phyloP scores from a whole-genome alignment of 1,284 basidiomycete species.

The Melampsora abietis-canadensis region DNA sequence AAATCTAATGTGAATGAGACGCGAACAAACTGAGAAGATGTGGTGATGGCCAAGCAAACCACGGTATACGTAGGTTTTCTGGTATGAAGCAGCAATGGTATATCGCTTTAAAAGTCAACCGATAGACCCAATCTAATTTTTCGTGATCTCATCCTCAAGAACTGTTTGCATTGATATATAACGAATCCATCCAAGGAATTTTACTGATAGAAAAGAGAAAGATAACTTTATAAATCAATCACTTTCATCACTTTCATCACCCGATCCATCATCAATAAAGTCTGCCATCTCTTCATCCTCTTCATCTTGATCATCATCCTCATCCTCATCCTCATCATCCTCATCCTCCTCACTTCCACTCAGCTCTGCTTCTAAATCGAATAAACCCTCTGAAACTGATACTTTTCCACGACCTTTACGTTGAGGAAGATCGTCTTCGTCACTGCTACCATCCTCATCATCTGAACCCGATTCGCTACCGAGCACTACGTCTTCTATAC shows the following conservation, averaged over 20 bases:
- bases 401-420: background rate
- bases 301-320: constrained; percentile 57
- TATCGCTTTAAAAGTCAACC: too few relatives aligned
- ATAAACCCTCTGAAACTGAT: constrained; percentile 57
- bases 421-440: constrained; percentile 7
- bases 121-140: too few relatives aligned
- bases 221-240: background rate
- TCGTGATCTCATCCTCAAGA: too few relatives aligned
- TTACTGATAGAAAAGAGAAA: too few relatives aligned
- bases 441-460: constrained; percentile 61
- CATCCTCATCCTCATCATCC: constrained; percentile 50
- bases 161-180: too few relatives aligned
- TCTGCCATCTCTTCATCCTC: constrained; percentile 61
- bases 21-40: too few relatives aligned
- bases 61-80: too few relatives aligned
- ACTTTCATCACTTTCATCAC: constrained; percentile 57
- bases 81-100: too few relatives aligned
- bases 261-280: constrained; percentile 62
- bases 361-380: constrained; percentile 59
- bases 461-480: constrained; percentile 58
- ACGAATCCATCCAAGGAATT: too few relatives aligned
- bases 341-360: constrained; percentile 57
- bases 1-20: too few relatives aligned
- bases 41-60: too few relatives aligned
- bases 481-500: constrained; percentile 47